phyloP scores from a whole-genome alignment of 2,329 filamentous ascomycete species.

The Aspergillus neoniger region DNA sequence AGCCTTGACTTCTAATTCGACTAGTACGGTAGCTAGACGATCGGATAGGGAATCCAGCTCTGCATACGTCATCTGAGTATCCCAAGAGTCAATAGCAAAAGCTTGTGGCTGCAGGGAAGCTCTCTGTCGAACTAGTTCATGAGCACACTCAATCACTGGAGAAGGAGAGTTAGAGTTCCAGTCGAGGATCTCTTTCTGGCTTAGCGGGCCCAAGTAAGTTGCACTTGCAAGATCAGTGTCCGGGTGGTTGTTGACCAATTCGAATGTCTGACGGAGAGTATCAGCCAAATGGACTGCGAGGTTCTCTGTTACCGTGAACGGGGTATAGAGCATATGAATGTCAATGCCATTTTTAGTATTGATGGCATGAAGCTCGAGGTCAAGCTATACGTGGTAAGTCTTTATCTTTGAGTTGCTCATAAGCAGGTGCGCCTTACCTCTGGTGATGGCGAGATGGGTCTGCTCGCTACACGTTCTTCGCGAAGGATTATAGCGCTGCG shows the following conservation, averaged over 20 bases:
- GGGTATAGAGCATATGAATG: background rate
- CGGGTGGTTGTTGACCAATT: background rate
- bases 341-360: background rate
- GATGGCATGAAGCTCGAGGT: background rate
- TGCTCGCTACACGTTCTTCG: background rate
- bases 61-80: slow-evolving; percentile 27
- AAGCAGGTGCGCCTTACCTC: background rate
- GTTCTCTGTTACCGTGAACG: background rate
- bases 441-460: background rate
- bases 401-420: background rate
- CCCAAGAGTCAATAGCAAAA: slow-evolving; percentile 27
- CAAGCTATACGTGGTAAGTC: background rate
- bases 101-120: slow-evolving; percentile 1
- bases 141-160: background rate
- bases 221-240: background rate
- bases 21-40: slow-evolving; percentile 30
- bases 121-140: slow-evolving; percentile 1
- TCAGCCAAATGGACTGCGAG: background rate
- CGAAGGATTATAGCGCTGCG: background rate
- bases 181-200: background rate
- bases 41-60: slow-evolving; percentile 33
- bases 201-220: background rate
- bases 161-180: background rate
- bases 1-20: slow-evolving; percentile 31
- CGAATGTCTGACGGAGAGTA: background rate